Percentiles rank a stretch among this genome's conserved stretches.
Conservation (phyloP, 1,284 basidiomycete species). For the Puccinia triticina region DNA sequence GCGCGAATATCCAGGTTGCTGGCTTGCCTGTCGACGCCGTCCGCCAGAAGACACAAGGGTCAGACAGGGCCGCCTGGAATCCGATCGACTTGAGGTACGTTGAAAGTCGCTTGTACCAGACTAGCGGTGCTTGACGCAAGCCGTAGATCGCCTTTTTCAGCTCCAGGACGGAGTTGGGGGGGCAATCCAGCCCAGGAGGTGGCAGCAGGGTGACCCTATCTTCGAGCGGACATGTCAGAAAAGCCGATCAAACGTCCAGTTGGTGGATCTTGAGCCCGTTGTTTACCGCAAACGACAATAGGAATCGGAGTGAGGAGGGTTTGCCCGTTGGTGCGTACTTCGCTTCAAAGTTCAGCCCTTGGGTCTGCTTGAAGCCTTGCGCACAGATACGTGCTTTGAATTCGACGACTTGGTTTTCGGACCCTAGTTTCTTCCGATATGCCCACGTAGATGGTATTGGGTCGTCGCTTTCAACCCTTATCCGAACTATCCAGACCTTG, state of each 20-base stretch:
- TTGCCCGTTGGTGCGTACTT: slow-evolving; percentile 50
- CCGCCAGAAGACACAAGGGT: slow-evolving; percentile 5
- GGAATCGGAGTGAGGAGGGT: neutral
- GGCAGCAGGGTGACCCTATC: neutral
- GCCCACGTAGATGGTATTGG: too few species aligned
- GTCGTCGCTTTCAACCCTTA: too few species aligned
- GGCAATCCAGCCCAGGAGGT: neutral
- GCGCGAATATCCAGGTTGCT: slow-evolving; percentile 7
- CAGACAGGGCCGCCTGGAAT: too few species aligned
- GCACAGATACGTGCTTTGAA: slow-evolving; percentile 52
- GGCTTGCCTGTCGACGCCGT: neutral
- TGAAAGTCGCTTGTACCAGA: too few species aligned
- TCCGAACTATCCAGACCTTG: too few species aligned
- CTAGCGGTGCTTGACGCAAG: too few species aligned
- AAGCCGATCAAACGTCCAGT: slow-evolving; percentile 38
- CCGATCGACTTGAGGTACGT: too few species aligned
- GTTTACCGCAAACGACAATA: slow-evolving; percentile 44
- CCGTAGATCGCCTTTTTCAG: slow-evolving; percentile 16
- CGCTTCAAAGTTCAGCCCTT: slow-evolving; percentile 49
- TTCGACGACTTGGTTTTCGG: slow-evolving; percentile 13
- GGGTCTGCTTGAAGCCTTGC: slow-evolving; percentile 50
- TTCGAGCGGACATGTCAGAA: too few species aligned
- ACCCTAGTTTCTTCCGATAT: too few species aligned
- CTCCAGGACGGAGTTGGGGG: neutral
- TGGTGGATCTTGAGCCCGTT: slow-evolving; percentile 44